These are phyloP conservation scores for Elasticomyces elasticus DNA, from an alignment of 495 filamentous ascomycete genomes.

Conservation along the genomic window DNA sequence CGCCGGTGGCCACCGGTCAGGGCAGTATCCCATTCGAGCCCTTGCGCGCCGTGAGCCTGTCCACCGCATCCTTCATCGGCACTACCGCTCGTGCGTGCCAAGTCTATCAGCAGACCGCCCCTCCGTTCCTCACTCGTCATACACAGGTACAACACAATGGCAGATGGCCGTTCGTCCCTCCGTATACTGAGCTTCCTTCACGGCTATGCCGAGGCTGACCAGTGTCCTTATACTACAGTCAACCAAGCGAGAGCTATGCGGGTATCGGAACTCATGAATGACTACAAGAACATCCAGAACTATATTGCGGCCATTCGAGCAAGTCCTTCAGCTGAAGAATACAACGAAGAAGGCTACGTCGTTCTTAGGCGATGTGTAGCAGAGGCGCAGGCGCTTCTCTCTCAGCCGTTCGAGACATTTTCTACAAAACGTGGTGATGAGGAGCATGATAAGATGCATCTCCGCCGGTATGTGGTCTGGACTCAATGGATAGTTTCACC, in stretches of 20 bases:
- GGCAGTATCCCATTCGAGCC: not conserved
- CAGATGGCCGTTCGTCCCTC: slow-evolving; percentile 50
- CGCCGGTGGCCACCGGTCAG: slow-evolving; percentile 1
- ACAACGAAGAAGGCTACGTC: slow-evolving; percentile 68
- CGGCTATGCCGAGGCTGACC: slow-evolving; percentile 6
- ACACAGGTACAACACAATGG: slow-evolving; percentile 33
- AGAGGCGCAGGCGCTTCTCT: slow-evolving; percentile 65
- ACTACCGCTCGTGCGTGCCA: not conserved
- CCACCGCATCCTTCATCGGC: not conserved
- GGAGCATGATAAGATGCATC: slow-evolving; percentile 62
- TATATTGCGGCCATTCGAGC: slow-evolving; percentile 64
- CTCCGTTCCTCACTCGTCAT: slow-evolving; percentile 15
- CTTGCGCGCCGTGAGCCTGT: not conserved
- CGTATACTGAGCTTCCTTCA: slow-evolving; percentile 2
- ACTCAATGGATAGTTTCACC: not conserved
- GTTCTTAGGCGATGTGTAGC: slow-evolving; percentile 63
- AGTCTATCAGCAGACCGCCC: slow-evolving; percentile 4
- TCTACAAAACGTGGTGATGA: slow-evolving; percentile 45
- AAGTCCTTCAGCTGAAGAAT: slow-evolving; percentile 53
- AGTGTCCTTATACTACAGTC: slow-evolving; percentile 41
- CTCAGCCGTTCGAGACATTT: slow-evolving; percentile 53
- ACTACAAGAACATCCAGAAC: slow-evolving; percentile 73
- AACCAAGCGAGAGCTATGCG: slow-evolving; percentile 74
- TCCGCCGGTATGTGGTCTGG: slow-evolving; percentile 51
- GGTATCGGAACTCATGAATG: slow-evolving; percentile 72